A percentile compares a stretch with the other conserved stretches of the same genome.
phyloP scores from a whole-genome alignment of 2,329 filamentous ascomycete species.

The Hypoxylon sp. region DNA sequence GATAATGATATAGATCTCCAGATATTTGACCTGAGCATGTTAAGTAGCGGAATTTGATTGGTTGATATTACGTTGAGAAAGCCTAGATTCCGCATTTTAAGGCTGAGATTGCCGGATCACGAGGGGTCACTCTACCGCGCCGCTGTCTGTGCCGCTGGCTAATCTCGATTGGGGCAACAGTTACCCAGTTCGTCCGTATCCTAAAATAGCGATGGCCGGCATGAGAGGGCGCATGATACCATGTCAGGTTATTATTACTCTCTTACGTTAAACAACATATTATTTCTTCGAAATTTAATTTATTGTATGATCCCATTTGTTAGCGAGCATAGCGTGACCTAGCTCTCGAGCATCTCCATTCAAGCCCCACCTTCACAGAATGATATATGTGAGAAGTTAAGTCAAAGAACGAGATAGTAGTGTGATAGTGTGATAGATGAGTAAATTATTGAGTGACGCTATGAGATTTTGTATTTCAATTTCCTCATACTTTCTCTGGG shows the following conservation, averaged over 20 bases:
- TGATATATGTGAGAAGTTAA: not conserved
- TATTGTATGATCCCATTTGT: not conserved
- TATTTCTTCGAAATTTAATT: not conserved
- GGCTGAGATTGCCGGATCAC: constrained; percentile 35
- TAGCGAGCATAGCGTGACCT: not conserved
- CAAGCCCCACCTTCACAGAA: not conserved
- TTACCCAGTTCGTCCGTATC: not conserved
- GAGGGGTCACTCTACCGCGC: constrained; percentile 17
- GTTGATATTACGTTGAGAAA: not conserved
- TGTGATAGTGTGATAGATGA: not conserved
- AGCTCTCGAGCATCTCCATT: not conserved
- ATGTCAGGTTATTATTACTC: constrained; percentile 10
- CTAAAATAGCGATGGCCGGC: constrained; percentile 13
- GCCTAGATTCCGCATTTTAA: constrained; percentile 1
- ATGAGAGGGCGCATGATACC: constrained; percentile 4
- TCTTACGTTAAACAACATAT: not conserved
- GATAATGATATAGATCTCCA: constrained; percentile 21
- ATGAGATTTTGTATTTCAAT: not conserved
- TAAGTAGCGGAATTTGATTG: constrained; percentile 19
- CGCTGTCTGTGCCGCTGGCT: constrained; percentile 25
- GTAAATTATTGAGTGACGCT: not conserved
- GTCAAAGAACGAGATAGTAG: not conserved
- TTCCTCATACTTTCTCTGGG: too few relatives aligned
- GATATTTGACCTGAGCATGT: constrained; percentile 19
- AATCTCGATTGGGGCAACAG: constrained; percentile 2